Base-by-base conservation (phyloP, 805 yeast species). In the Pichia cabralensis region DNA sequence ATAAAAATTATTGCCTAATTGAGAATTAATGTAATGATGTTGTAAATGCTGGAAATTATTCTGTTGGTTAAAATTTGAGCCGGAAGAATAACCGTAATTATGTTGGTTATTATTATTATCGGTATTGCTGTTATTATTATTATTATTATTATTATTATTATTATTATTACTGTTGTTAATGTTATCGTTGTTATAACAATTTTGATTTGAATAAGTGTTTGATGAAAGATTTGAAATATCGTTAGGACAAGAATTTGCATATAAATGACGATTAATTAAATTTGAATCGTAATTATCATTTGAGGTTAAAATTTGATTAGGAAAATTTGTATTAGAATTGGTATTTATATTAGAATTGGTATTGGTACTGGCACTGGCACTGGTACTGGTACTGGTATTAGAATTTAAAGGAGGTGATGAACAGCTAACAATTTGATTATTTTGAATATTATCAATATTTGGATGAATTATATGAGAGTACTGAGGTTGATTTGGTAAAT, bases 101-200 rank as follows among this genome's bases (percentile, higher is more conserved):
- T n/a, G n/a, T n/a, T n/a, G n/a, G n/a, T n/a, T n/a, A n/a, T n/a
- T n/a, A n/a, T n/a, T n/a, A n/a, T n/a, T n/a, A 12, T 11, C 8
- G 15, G 24, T 20, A 7, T 20, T 6, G 9, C 14, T 23, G 31
- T 20, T 24, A 22, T 15, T 13, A 19, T 12, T 13, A 22, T 15
- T 33, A 33, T 18, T 19, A 12, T 15, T 34, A 22, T 15, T 30
- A 22, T 13, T 22, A 31, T 12, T 25, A 26, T n/a, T 17, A 22
- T 16, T 23, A 28, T 22, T 27, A 29, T 7, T 16, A 28, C 10
- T 28, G 28, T 22, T 28, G 36, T 10, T 16, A 25, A 6, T 31
- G 27, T 26, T 33, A 44, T 41, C 13, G 47, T 35, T 25, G 43
- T 21, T 33, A 38, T 16, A 36, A 17, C 17, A 15, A 18, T 10